These are phyloP conservation scores for Neurospora sp. DNA, from an alignment of 495 filamentous ascomycete species.

Conservation along the genomic window DNA sequence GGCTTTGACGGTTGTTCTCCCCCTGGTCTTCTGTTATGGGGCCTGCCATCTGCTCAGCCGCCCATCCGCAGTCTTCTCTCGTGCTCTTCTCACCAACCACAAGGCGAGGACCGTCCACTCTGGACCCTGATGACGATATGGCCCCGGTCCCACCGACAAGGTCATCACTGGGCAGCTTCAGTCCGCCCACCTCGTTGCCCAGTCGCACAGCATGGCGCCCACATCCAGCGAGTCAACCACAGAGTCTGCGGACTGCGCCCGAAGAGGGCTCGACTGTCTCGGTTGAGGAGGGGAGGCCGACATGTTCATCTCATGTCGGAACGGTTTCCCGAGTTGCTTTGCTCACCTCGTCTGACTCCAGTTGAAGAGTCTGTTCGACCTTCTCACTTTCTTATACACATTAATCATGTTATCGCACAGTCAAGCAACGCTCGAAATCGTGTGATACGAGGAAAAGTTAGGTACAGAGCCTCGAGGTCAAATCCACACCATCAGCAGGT, in stretches of 20 bases:
- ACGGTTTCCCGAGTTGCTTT: not conserved
- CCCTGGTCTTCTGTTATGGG: not conserved
- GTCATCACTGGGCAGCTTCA: not conserved
- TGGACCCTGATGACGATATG: conserved; percentile 8
- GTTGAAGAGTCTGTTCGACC: not conserved
- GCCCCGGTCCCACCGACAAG: conserved; percentile 22
- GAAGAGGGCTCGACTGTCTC: not conserved
- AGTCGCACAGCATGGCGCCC: not conserved
- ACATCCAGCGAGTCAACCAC: not conserved
- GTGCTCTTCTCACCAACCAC: not conserved
- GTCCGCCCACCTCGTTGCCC: not conserved
- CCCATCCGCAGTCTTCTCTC: not conserved
- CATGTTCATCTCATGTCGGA: not conserved
- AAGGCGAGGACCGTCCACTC: not conserved
- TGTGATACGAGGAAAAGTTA: not conserved
- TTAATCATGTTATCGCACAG: not conserved
- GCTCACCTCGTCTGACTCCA: not conserved
- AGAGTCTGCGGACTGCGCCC: not conserved
- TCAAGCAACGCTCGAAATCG: not conserved
- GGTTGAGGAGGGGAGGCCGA: not conserved
- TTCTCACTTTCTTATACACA: not conserved
- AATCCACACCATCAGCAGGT: not conserved
- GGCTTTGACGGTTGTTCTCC: not conserved
- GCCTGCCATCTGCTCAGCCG: not conserved
- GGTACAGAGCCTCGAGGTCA: not conserved